phyloP scores from a whole-genome alignment of 305 asterid species.

The Solanum chacoense region DNA sequence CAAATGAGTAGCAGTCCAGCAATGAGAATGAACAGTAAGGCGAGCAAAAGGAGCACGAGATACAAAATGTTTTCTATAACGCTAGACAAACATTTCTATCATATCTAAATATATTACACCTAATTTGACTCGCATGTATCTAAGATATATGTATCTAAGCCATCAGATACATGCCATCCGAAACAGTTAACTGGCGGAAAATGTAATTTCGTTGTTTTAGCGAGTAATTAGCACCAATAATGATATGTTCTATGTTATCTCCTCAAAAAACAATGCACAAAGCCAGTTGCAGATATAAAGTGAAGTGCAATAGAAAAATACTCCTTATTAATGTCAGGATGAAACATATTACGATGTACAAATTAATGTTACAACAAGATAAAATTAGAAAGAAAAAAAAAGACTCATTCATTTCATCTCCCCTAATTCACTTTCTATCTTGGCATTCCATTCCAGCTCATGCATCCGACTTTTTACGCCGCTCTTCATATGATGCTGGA shows the following conservation, averaged over 20 bases:
- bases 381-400: neutral
- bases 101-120: neutral
- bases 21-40: too few species aligned
- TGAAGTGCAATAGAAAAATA: neutral
- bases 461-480: constrained; percentile 41
- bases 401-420: neutral
- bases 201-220: too few species aligned
- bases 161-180: neutral
- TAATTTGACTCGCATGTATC: neutral
- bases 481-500: constrained; percentile 91
- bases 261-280: neutral
- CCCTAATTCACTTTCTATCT: neutral
- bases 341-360: neutral
- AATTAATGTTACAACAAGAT: neutral
- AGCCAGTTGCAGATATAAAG: neutral
- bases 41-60: too few species aligned
- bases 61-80: too few species aligned
- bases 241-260: neutral
- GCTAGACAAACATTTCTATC: too few species aligned
- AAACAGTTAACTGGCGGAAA: neutral
- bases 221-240: too few species aligned
- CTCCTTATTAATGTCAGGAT: neutral
- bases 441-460: constrained; percentile 12
- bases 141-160: neutral
- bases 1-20: too few species aligned